Conservation (phyloP, 2,329 filamentous ascomycete species). For the Trichophaea hybrida region DNA sequence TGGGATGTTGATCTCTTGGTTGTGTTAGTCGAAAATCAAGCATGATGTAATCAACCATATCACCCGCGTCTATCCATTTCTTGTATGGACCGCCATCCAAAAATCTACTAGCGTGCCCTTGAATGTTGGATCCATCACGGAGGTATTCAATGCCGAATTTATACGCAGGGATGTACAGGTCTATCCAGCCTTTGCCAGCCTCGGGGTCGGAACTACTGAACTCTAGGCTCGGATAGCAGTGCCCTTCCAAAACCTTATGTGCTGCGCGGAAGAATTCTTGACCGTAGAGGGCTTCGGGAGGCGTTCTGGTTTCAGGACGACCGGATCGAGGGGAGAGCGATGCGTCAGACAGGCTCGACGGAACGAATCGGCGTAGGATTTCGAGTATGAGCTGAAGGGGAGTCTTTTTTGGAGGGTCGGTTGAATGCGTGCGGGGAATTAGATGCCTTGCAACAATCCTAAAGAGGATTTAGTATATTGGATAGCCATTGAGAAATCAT, state of each 20-base stretch:
- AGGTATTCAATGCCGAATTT: too few relatives aligned
- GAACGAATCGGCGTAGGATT: neutral
- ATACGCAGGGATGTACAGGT: too few relatives aligned
- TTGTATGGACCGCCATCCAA: too few relatives aligned
- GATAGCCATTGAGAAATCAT: neutral
- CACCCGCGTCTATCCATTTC: too few relatives aligned
- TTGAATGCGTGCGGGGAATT: neutral
- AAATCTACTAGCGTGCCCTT: too few relatives aligned
- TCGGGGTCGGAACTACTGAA: too few relatives aligned
- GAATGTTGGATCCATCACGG: too few relatives aligned
- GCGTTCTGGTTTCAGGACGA: neutral
- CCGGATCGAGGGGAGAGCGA: neutral
- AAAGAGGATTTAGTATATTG: neutral
- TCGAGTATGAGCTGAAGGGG: neutral
- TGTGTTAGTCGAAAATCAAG: too few relatives aligned
- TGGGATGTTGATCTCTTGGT: too few relatives aligned
- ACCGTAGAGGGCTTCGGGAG: neutral
- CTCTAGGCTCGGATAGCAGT: neutral
- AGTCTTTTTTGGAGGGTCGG: neutral
- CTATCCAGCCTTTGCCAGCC: too few relatives aligned
- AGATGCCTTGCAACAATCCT: neutral
- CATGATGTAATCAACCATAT: too few relatives aligned
- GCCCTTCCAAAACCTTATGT: neutral
- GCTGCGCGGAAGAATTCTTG: neutral
- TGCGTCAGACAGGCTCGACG: neutral